phyloP scores from a whole-genome alignment of 2,329 filamentous ascomycete genomes.

The Aquanectria penicillioides region DNA sequence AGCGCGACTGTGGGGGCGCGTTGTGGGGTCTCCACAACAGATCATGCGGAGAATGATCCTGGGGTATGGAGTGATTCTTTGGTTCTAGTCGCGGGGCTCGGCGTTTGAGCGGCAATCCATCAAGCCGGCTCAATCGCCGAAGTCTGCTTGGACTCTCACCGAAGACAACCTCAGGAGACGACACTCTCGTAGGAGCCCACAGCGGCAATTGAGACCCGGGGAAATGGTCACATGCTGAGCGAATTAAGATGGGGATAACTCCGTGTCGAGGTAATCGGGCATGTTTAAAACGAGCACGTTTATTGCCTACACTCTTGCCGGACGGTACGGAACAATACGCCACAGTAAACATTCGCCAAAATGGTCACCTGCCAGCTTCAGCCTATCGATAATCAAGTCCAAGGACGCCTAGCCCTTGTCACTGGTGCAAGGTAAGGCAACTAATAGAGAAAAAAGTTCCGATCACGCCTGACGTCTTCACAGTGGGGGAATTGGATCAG shows the following conservation, averaged over 20 bases:
- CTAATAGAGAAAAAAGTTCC: background rate
- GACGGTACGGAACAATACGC: background rate
- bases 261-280: no score
- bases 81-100: slow-evolving; percentile 5
- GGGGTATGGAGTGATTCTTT: slow-evolving; percentile 16
- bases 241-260: no score
- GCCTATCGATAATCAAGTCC: slow-evolving; percentile 22
- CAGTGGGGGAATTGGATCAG: slow-evolving; percentile 49
- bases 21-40: slow-evolving; percentile 18
- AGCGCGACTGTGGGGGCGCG: no score
- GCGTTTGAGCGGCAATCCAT: slow-evolving; percentile 1
- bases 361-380: slow-evolving; percentile 22
- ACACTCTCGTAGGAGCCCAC: no score
- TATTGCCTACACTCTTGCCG: background rate
- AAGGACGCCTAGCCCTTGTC: slow-evolving; percentile 33
- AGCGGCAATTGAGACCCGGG: background rate
- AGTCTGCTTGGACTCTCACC: background rate
- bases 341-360: background rate
- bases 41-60: slow-evolving; percentile 15
- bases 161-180: no score
- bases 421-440: slow-evolving; percentile 29
- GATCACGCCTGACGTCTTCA: background rate
- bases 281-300: no score
- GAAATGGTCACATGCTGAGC: background rate
- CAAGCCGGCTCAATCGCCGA: slow-evolving; percentile 16